Percentiles rank a stretch among this genome's conserved stretches.
Conservation (phyloP, 2,329 filamentous ascomycete genomes). For the Aspergillus tanneri region DNA sequence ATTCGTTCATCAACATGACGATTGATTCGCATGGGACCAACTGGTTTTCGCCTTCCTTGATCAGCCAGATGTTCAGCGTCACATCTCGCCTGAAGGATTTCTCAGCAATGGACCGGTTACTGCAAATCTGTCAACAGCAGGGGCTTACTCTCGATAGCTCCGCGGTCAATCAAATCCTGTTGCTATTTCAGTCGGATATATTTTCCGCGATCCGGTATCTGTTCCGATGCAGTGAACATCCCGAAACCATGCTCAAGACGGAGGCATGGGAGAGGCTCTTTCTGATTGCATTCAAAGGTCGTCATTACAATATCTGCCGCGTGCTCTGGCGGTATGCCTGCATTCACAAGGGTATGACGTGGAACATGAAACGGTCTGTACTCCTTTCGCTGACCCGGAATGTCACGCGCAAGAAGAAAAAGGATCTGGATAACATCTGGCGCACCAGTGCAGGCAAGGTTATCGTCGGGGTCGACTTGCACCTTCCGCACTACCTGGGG, state of each 20-base stretch:
- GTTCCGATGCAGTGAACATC: conserved; percentile 22
- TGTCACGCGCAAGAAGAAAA: conserved; percentile 10
- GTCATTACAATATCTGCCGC: conserved; percentile 44
- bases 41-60: conserved; percentile 39
- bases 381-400: conserved; percentile 32
- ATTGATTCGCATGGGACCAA: conserved; percentile 33
- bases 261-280: conserved; percentile 43
- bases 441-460: conserved; percentile 32
- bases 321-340: conserved; percentile 52
- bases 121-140: conserved; percentile 32
- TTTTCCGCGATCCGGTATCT: conserved; percentile 25
- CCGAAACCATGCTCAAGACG: conserved; percentile 19
- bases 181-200: conserved; percentile 26
- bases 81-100: conserved; percentile 27
- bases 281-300: conserved; percentile 38
- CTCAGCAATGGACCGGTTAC: conserved; percentile 28
- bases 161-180: conserved; percentile 32
- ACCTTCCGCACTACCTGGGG: conserved; percentile 13
- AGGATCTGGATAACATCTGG: conserved; percentile 22
- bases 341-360: conserved; percentile 34
- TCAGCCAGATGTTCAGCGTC: conserved; percentile 41
- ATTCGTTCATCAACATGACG: conserved; percentile 41
- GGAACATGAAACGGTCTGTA: conserved; percentile 36
- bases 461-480: conserved; percentile 32
- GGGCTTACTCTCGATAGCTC: conserved; percentile 27